Evolutionary conservation across 805 yeast species (phyloP), one percentile per base, ranked within the genome.

Genomic region (Tetrapisispora arboricola): DNA sequence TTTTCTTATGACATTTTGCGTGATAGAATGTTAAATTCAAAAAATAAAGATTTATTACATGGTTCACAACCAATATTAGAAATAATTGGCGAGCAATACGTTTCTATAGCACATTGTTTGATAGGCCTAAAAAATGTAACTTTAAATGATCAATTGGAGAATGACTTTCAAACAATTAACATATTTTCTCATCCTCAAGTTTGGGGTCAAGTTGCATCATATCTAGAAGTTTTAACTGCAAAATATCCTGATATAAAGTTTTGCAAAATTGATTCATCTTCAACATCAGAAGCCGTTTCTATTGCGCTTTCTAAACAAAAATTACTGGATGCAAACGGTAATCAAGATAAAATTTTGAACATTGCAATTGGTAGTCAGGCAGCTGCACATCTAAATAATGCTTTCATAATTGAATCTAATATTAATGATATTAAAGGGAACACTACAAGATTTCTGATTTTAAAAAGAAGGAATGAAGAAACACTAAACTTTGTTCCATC

Each of bases 161-260:
- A 31, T 1, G 38, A 42, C 12, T 51, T 44, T 20, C 57, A 71
- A 13, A 57, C 68, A 12, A 71, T 87, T 39, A 73, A 69, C 25
- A 72, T 90, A 16, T 84, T 84, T 63, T 84, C 96, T 3, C 98
- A 90, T 61, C 96, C 98, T 2, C 98, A 90, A 60, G 98, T 88
- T 0, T 90, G 98, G 98, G 94, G 96, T 9, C 98, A 90, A 58
- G 80, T 84, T 38, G 65, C 71, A 3, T 58, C 65, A 18, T 92
- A 84, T 65, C 56, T 83, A 32, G 55, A 65, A 12, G 39, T 44
- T 47, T 46, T 66, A 55, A 44, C 54, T 31, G 41, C 56, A 12
- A 55, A 53, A 35, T 59, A 65, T 29, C 61, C 64, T 13, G 32
- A 39, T 3, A 46, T 48, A 3, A 51, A 58, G 18, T 65, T 73